These are phyloP conservation scores for Candida sithepensis DNA, from an alignment of 805 yeast species.

Conservation along the genomic window DNA sequence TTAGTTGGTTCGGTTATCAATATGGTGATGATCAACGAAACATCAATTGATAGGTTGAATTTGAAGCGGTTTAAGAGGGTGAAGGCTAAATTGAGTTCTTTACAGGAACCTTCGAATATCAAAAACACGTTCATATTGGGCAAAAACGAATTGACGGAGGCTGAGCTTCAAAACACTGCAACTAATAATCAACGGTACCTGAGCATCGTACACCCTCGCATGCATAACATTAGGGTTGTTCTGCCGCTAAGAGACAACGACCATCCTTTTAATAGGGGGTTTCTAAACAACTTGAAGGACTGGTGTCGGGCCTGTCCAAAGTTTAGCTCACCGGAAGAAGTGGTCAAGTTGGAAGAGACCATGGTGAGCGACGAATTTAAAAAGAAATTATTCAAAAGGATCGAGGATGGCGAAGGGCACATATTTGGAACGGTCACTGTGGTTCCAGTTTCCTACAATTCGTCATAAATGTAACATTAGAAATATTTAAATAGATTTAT, in stretches of 20 bases:
- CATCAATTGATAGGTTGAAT: constrained; percentile 48
- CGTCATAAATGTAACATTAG: too few relatives aligned
- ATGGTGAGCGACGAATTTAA: constrained; percentile 23
- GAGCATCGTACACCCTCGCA: constrained; percentile 35
- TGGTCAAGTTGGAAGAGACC: constrained; percentile 28
- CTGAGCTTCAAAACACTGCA: constrained; percentile 16
- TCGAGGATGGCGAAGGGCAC: constrained; percentile 25
- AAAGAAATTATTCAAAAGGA: constrained; percentile 17
- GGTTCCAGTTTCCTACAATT: constrained; percentile 1
- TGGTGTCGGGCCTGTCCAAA: constrained; percentile 10
- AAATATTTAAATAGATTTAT: background rate
- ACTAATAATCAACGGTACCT: constrained; percentile 37
- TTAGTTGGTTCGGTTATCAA: constrained; percentile 42
- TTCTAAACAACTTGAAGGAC: constrained; percentile 34
- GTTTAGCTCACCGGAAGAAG: constrained; percentile 11
- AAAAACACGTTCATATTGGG: constrained; percentile 5
- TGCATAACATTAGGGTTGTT: constrained; percentile 34
- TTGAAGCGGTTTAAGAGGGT: constrained; percentile 8
- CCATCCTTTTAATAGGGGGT: constrained; percentile 37
- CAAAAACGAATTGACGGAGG: constrained; percentile 22
- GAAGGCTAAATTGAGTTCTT: constrained; percentile 20
- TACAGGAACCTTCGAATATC: background rate
- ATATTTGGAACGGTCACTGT: constrained; percentile 21
- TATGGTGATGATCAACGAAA: constrained; percentile 41
- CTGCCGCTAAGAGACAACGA: constrained; percentile 32